Conservation (phyloP, 1,284 basidiomycete species). For the Microbotryum scabiosae region DNA sequence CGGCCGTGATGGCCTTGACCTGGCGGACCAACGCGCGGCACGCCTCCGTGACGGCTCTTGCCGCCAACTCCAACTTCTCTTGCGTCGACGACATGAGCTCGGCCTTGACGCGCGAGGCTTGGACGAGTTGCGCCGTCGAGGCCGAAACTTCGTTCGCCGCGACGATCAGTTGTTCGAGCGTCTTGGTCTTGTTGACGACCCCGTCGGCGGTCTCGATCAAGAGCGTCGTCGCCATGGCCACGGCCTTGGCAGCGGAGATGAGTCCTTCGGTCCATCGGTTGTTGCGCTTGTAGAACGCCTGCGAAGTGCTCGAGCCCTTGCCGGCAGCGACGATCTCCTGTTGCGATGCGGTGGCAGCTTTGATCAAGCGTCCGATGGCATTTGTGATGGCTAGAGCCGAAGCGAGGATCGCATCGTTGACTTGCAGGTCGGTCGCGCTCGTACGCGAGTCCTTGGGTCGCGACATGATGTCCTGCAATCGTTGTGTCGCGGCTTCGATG, state of each 20-base stretch:
- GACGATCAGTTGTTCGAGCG: slow-evolving; percentile 96
- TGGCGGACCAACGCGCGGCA: slow-evolving; percentile 94
- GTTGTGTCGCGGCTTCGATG: slow-evolving; percentile 85
- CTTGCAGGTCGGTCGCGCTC: slow-evolving; percentile 84
- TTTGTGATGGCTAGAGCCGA: slow-evolving; percentile 90
- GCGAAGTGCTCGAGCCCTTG: slow-evolving; percentile 72
- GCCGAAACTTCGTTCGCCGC: slow-evolving; percentile 97
- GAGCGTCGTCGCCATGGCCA: slow-evolving; percentile 92
- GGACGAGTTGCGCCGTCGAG: slow-evolving; percentile 94
- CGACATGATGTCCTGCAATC: slow-evolving; percentile 79
- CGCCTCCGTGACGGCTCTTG: slow-evolving; percentile 97
- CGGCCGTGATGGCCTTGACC: slow-evolving; percentile 88
- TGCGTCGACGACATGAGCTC: slow-evolving; percentile 98
- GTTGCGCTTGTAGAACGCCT: slow-evolving; percentile 99
- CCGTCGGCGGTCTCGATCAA: slow-evolving; percentile 98
- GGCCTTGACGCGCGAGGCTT: slow-evolving; percentile 95
- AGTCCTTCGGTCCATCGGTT: slow-evolving; percentile 99
- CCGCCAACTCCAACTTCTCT: slow-evolving; percentile 87
- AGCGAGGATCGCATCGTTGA: slow-evolving; percentile 93
- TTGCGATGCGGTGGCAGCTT: slow-evolving; percentile 93
- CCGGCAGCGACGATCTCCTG: slow-evolving; percentile 96
- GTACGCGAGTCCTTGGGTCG: slow-evolving; percentile 78
- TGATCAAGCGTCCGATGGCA: slow-evolving; percentile 89
- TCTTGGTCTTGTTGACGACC: slow-evolving; percentile 81
- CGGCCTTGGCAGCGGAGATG: slow-evolving; percentile 94